A percentile compares a stretch with the other conserved stretches of the same genome.
Evolutionary conservation across 331 rosid genomes (phyloP).

Genomic region (Quercus tomentella): DNA sequence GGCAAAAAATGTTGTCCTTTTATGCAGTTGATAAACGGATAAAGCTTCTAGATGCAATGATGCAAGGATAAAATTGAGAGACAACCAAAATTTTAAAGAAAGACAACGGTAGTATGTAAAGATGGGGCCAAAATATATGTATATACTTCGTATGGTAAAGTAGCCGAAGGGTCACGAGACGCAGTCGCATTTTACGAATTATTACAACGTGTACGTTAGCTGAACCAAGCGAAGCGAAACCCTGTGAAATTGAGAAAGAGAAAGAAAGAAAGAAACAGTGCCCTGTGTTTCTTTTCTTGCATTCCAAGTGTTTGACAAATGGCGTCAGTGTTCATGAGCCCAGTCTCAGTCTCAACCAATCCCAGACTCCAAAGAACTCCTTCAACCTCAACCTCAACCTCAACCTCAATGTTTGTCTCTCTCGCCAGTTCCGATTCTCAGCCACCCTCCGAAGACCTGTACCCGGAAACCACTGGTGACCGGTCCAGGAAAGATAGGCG

Average conservation of each 20-base stretch:
- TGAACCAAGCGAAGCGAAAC: background rate
- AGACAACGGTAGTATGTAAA: too few relatives aligned
- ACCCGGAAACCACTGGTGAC: constrained; percentile 25
- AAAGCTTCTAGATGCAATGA: too few relatives aligned
- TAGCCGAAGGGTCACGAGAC: too few relatives aligned
- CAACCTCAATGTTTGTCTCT: constrained; percentile 21
- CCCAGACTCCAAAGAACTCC: constrained; percentile 18
- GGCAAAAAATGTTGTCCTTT: too few relatives aligned
- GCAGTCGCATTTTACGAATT: too few relatives aligned
- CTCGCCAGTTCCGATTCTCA: constrained; percentile 9
- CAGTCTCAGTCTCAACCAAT: constrained; percentile 11
- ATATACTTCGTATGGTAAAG: too few relatives aligned
- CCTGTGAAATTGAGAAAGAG: background rate
- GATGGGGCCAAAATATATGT: too few relatives aligned
- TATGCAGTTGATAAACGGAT: too few relatives aligned
- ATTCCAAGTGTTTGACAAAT: constrained; percentile 18
- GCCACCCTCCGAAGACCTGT: constrained; percentile 12
- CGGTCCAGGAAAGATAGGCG: constrained; percentile 52
- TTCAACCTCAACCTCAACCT: background rate
- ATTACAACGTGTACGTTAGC: background rate
- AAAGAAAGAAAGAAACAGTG: background rate
- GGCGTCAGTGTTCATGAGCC: constrained; percentile 42
- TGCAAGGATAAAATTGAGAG: too few relatives aligned
- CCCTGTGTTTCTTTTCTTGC: background rate
- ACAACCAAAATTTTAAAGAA: too few relatives aligned